A percentile compares a stretch with the other conserved stretches of the same genome.
phyloP scores from a whole-genome alignment of 2,329 filamentous ascomycete genomes.

The Ascocoryne sarcoides region DNA sequence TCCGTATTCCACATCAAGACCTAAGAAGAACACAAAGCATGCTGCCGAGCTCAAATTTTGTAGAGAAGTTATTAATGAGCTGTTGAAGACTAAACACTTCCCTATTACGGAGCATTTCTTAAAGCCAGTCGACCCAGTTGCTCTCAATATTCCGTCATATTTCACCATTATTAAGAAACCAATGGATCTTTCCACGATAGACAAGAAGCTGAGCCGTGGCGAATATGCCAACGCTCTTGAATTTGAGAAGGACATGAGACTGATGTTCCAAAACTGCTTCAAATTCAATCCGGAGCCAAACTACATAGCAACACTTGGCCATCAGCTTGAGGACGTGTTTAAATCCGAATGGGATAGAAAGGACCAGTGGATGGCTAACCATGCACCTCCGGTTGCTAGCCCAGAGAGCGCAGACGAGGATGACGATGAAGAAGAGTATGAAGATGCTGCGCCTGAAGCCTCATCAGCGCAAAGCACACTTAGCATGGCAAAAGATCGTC shows the following conservation, averaged over 20 bases:
- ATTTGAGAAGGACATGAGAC: conserved; percentile 72
- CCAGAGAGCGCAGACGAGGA: conserved; percentile 59
- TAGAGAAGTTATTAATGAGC: conserved; percentile 68
- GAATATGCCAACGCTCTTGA: conserved; percentile 78
- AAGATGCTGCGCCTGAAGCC: conserved; percentile 45
- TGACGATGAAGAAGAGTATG: conserved; percentile 61
- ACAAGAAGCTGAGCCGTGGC: conserved; percentile 64
- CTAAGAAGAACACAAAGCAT: conserved; percentile 76
- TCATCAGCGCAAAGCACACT: conserved; percentile 34
- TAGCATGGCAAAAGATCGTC: conserved; percentile 42
- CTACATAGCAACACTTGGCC: conserved; percentile 62
- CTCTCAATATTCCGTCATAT: conserved; percentile 86
- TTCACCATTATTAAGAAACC: conserved; percentile 92
- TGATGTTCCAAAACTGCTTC: conserved; percentile 85
- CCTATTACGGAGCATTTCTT: conserved; percentile 66
- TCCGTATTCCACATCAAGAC: conserved; percentile 74
- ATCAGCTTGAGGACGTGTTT: conserved; percentile 67
- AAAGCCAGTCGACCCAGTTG: conserved; percentile 83
- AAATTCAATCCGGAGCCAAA: conserved; percentile 82
- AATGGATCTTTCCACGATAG: conserved; percentile 86
- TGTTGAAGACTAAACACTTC: conserved; percentile 66
- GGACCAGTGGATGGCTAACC: conserved; percentile 68
- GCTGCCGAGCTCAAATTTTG: conserved; percentile 86
- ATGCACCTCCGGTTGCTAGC: conserved; percentile 57
- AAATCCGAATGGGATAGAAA: conserved; percentile 69